These are phyloP conservation scores for Excoecaria agallocha DNA, from an alignment of 345 rosid species.

Conservation along the genomic window DNA sequence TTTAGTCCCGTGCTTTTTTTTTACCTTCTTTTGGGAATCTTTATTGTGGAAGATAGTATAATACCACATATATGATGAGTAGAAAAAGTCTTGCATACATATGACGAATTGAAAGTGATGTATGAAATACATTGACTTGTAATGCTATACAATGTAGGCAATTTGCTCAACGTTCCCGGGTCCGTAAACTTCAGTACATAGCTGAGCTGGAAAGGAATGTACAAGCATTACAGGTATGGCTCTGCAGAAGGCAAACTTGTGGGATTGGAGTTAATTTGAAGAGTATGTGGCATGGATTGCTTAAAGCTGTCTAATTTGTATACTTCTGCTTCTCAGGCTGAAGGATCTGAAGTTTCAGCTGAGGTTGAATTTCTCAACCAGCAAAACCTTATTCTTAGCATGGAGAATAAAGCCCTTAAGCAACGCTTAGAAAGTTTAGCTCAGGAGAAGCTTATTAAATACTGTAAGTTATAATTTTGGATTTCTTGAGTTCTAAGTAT, in stretches of 20 bases:
- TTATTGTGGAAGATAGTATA: not conserved
- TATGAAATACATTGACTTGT: conserved; percentile 20
- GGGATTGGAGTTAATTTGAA: not conserved
- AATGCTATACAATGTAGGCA: conserved; percentile 54
- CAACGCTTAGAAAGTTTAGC: conserved; percentile 62
- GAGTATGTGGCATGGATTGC: not conserved
- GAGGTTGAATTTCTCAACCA: conserved; percentile 63
- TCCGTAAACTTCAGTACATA: conserved; percentile 96
- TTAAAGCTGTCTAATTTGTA: conserved; percentile 8
- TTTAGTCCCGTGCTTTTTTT: not conserved
- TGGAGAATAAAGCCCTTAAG: conserved; percentile 70
- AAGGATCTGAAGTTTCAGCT: conserved; percentile 67
- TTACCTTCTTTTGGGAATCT: too few relatives aligned
- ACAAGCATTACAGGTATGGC: conserved; percentile 78
- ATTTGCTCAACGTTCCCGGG: conserved; percentile 98
- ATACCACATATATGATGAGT: not conserved
- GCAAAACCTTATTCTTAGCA: conserved; percentile 51
- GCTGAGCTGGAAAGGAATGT: conserved; percentile 98
- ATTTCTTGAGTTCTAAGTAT: not conserved
- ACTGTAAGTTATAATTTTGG: conserved; percentile 37
- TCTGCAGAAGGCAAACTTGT: conserved; percentile 10
- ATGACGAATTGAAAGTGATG: conserved; percentile 2
- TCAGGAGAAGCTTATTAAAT: conserved; percentile 62
- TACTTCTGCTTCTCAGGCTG: conserved; percentile 35
- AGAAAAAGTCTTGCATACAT: not conserved